A percentile compares a stretch with the other conserved stretches of the same genome.
These are phyloP conservation scores for Entamoeba moshkovskii DNA, from an alignment of 208 protist species.

Conservation along the genomic window DNA sequence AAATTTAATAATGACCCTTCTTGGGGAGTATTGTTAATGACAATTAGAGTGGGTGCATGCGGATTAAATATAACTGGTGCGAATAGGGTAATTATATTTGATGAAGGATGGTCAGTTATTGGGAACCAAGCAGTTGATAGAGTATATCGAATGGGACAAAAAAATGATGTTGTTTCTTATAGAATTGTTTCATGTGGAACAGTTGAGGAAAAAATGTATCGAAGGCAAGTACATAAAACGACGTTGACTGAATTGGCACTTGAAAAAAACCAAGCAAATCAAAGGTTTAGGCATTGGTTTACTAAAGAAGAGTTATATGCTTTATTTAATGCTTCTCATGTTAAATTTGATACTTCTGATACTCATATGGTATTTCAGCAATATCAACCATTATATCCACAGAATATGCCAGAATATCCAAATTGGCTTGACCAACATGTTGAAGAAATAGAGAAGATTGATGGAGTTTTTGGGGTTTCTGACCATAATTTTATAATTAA, in stretches of 20 bases:
- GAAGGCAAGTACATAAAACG: background rate
- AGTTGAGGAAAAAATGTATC: slow-evolving; percentile 13
- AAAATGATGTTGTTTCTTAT: background rate
- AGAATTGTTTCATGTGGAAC: slow-evolving; percentile 2
- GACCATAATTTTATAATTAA: background rate
- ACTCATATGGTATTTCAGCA: background rate
- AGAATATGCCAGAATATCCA: background rate
- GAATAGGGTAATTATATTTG: slow-evolving; percentile 95
- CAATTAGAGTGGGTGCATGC: slow-evolving; percentile 80
- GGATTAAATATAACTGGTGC: slow-evolving; percentile 90
- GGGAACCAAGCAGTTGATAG: slow-evolving; percentile 66
- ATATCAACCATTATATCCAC: background rate
- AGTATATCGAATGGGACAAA: slow-evolving; percentile 35
- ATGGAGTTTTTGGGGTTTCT: background rate
- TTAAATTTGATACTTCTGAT: background rate
- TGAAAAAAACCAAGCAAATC: background rate
- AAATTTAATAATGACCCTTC: background rate
- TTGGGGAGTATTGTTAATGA: slow-evolving; percentile 71
- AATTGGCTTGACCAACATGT: background rate
- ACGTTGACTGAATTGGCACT: background rate
- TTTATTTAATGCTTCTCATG: background rate
- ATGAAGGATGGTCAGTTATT: slow-evolving; percentile 91
- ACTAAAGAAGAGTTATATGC: background rate
- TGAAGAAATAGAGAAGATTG: background rate
- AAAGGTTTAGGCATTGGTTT: background rate